phyloP scores from a whole-genome alignment of 2,329 filamentous ascomycete genomes.

The Coniochaeta pulveracea region DNA sequence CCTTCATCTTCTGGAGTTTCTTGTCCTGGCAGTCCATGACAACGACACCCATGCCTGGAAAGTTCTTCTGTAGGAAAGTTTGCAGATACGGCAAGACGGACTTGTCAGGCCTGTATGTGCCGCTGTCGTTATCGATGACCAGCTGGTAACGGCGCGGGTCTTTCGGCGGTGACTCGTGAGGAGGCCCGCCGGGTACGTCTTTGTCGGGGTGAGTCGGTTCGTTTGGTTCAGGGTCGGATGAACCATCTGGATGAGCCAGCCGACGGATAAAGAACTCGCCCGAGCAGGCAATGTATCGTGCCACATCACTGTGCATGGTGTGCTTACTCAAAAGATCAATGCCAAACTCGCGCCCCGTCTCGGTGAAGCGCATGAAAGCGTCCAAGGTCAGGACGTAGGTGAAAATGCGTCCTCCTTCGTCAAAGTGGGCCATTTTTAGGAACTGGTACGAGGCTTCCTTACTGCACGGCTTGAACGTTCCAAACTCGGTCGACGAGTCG shows the following conservation, averaged over 20 bases:
- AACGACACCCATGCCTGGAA: conserved; percentile 66
- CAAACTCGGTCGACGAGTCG: conserved; percentile 63
- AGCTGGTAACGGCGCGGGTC: conserved; percentile 62
- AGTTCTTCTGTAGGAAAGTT: conserved; percentile 57
- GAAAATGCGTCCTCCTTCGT: conserved; percentile 75
- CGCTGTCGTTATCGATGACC: conserved; percentile 89
- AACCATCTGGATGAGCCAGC: conserved; percentile 32
- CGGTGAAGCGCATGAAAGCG: conserved; percentile 78
- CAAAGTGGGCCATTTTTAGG: conserved; percentile 75
- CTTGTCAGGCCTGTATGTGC: conserved; percentile 83
- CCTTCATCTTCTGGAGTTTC: conserved; percentile 62
- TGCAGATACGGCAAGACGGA: conserved; percentile 61
- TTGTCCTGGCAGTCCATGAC: conserved; percentile 72
- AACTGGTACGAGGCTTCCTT: conserved; percentile 67
- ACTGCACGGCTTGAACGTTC: conserved; percentile 54
- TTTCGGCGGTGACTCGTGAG: conserved; percentile 27
- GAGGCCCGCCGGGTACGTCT: conserved; percentile 34
- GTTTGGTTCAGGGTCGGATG: conserved; percentile 28
- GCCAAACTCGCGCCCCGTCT: conserved; percentile 91
- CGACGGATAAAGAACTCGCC: conserved; percentile 87
- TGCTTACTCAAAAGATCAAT: conserved; percentile 91
- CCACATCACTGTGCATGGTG: conserved; percentile 92
- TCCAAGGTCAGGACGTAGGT: conserved; percentile 90
- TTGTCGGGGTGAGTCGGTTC: conserved; percentile 40
- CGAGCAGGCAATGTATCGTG: conserved; percentile 80